Conservation (phyloP, 495 filamentous ascomycete species). For the Aspergillus baeticus region DNA sequence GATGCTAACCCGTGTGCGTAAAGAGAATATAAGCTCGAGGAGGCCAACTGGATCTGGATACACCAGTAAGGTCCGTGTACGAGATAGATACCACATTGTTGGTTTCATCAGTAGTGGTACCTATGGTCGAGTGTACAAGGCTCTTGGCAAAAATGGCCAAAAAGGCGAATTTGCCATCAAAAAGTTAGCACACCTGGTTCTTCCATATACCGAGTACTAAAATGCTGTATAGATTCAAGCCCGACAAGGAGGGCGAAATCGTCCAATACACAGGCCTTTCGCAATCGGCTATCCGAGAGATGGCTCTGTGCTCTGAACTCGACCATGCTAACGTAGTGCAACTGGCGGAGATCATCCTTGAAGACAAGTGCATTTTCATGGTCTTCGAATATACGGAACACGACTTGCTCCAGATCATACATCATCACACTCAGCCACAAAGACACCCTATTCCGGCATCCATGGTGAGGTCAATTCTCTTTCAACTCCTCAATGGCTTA, state of each 20-base stretch:
- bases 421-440: conserved; percentile 89
- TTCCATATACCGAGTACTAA: conserved; percentile 15
- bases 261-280: conserved; percentile 97
- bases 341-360: conserved; percentile 92
- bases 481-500: conserved; percentile 90
- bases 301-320: conserved; percentile 96
- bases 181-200: conserved; percentile 52
- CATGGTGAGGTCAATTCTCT: conserved; percentile 88
- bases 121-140: conserved; percentile 99
- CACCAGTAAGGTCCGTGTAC: conserved; percentile 83
- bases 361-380: conserved; percentile 99
- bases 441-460: conserved; percentile 82
- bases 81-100: conserved; percentile 89
- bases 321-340: conserved; percentile 87
- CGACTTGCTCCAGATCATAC: conserved; percentile 96
- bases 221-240: conserved; percentile 73
- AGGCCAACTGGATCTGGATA: conserved; percentile 54
- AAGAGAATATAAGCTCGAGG: conserved; percentile 41
- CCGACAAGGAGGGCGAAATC: conserved; percentile 95
- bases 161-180: conserved; percentile 90
- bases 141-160: conserved; percentile 73
- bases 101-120: conserved; percentile 98
- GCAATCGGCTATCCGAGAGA: conserved; percentile 94
- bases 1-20: background rate
- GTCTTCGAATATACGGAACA: conserved; percentile 99